A percentile compares a stretch with the other conserved stretches of the same genome.
phyloP scores from a whole-genome alignment of 2,329 filamentous ascomycete genomes.

The Botrytis cinerea region DNA sequence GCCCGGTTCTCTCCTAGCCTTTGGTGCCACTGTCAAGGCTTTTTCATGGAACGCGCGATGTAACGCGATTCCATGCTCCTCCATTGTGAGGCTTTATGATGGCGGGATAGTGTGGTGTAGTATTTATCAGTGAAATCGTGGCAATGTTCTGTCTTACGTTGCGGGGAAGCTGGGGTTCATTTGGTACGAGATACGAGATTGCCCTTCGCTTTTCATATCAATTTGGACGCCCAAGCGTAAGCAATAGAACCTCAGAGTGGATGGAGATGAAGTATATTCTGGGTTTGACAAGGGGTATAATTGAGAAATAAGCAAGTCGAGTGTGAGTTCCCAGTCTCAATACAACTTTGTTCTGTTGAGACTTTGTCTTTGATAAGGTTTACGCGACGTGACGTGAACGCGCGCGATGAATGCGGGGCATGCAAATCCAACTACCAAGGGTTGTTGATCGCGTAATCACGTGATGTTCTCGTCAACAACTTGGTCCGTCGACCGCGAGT shows the following conservation, averaged over 20 bases:
- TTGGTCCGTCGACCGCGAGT: background rate
- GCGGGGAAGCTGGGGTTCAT: background rate
- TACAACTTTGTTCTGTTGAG: background rate
- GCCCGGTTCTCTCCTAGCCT: background rate
- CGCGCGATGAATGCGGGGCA: background rate
- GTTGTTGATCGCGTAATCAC: background rate
- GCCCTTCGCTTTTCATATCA: background rate
- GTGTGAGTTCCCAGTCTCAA: background rate
- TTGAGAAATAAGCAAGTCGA: background rate
- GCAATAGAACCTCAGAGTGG: background rate
- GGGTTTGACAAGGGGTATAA: background rate
- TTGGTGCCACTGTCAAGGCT: constrained; percentile 1
- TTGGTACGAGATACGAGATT: background rate
- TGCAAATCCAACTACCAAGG: background rate
- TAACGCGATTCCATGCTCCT: background rate
- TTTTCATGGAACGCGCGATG: constrained; percentile 9
- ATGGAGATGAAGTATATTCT: background rate
- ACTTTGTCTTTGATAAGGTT: background rate
- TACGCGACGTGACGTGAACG: background rate
- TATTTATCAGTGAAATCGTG: no score
- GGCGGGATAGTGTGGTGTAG: background rate
- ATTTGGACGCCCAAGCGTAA: background rate
- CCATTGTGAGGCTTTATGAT: background rate
- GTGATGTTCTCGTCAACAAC: background rate
- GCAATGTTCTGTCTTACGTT: background rate